Evolutionary conservation across 495 filamentous ascomycete species (phyloP).

Genomic region (Penicillium alfredii): DNA sequence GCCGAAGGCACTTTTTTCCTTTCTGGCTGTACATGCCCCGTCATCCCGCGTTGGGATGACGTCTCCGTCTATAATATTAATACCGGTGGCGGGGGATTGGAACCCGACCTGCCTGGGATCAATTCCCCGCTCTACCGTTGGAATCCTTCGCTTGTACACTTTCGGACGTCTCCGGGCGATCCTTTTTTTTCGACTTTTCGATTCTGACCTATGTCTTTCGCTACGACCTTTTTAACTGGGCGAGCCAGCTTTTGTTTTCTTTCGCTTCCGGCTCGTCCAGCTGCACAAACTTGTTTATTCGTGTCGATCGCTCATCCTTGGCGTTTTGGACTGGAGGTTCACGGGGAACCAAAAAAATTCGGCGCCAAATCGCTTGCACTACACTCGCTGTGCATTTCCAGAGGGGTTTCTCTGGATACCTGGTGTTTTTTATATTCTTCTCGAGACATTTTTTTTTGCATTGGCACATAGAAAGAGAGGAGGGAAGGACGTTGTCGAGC

Average conservation of each 20-base stretch:
- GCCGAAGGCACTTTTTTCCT: slow-evolving; percentile 25
- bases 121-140: too few species aligned
- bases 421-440: slow-evolving; percentile 17
- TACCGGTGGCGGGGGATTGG: slow-evolving; percentile 24
- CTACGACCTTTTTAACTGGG: slow-evolving; percentile 32
- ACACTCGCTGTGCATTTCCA: slow-evolving; percentile 43
- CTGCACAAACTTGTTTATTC: slow-evolving; percentile 39
- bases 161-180: slow-evolving; percentile 13
- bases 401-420: slow-evolving; percentile 22
- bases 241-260: slow-evolving; percentile 27
- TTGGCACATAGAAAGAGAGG: slow-evolving; percentile 35
- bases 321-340: slow-evolving; percentile 42
- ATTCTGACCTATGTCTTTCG: slow-evolving; percentile 38
- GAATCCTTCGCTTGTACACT: slow-evolving; percentile 44
- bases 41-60: slow-evolving; percentile 10
- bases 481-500: slow-evolving; percentile 2
- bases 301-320: slow-evolving; percentile 44
- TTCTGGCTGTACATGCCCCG: slow-evolving; percentile 34
- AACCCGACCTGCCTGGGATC: slow-evolving; percentile 17
- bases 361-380: slow-evolving; percentile 36
- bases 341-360: slow-evolving; percentile 23
- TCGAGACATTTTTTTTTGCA: slow-evolving; percentile 33
- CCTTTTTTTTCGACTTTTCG: slow-evolving; percentile 16
- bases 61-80: slow-evolving; percentile 44
- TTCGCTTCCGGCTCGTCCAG: slow-evolving; percentile 32